Conservation (phyloP, 2,329 filamentous ascomycete species). For the Colletotrichum tabaci region DNA sequence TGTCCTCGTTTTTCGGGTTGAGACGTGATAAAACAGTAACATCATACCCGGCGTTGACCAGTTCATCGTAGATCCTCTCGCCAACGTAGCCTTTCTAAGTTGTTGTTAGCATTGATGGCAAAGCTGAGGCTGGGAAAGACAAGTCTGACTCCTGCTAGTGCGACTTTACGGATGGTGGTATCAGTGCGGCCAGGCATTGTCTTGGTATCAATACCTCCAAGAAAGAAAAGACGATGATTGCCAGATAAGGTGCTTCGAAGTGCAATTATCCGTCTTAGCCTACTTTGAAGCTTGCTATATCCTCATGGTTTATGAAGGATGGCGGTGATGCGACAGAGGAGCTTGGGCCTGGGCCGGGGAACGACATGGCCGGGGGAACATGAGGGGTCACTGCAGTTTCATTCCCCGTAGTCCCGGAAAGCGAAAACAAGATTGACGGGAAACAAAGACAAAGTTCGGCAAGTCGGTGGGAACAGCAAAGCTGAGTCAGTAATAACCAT, state of each 20-base stretch:
- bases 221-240: too few relatives aligned
- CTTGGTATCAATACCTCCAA: not conserved
- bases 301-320: too few relatives aligned
- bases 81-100: slow-evolving; percentile 31
- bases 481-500: not conserved
- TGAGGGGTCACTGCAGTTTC: not conserved
- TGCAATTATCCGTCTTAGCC: too few relatives aligned
- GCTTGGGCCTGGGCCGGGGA: not conserved
- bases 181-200: slow-evolving; percentile 15
- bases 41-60: slow-evolving; percentile 48
- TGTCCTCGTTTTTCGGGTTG: slow-evolving; percentile 49
- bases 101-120: not conserved
- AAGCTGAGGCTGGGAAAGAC: not conserved
- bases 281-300: too few relatives aligned
- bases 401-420: slow-evolving; percentile 3
- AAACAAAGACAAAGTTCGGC: not conserved
- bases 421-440: not conserved
- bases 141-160: not conserved
- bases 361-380: not conserved
- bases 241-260: too few relatives aligned
- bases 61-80: slow-evolving; percentile 5
- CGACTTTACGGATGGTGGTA: slow-evolving; percentile 18
- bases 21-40: slow-evolving; percentile 58
- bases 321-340: not conserved
- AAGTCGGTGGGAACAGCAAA: not conserved